phyloP scores from a whole-genome alignment of 2,329 filamentous ascomycete genomes.

The Salinomyces thailandicus region DNA sequence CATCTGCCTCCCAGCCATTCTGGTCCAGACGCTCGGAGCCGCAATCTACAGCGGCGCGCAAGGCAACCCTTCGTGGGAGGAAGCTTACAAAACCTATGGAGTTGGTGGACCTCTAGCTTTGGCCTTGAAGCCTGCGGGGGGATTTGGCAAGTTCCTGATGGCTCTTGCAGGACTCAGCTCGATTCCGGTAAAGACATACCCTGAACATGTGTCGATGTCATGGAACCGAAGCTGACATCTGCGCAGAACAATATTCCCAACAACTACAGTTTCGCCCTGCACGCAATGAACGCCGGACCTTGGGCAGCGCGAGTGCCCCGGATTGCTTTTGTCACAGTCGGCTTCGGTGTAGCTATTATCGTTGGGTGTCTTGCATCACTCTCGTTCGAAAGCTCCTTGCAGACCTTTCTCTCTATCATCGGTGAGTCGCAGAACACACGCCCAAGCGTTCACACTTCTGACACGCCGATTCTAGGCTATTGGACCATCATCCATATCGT shows the following conservation, averaged over 20 bases:
- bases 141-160: not conserved
- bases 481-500: not conserved
- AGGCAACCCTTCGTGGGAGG: not conserved
- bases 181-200: not conserved
- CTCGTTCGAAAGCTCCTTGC: not conserved
- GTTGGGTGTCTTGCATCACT: not conserved
- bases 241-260: not conserved
- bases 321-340: not conserved
- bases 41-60: slow-evolving; percentile 4
- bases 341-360: not conserved
- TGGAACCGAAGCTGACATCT: not conserved
- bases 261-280: not conserved
- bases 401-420: not conserved
- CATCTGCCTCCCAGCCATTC: slow-evolving; percentile 7
- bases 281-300: not conserved
- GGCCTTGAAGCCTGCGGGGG: not conserved
- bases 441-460: not conserved
- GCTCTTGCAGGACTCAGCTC: not conserved
- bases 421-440: not conserved
- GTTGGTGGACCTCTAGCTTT: not conserved
- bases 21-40: slow-evolving; percentile 8
- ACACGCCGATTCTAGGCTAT: not conserved
- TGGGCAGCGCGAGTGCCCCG: not conserved
- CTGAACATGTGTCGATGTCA: too few species aligned
- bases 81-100: not conserved